phyloP scores from a whole-genome alignment of 352 stramenopile species.

The Phytopythium delawarense region DNA sequence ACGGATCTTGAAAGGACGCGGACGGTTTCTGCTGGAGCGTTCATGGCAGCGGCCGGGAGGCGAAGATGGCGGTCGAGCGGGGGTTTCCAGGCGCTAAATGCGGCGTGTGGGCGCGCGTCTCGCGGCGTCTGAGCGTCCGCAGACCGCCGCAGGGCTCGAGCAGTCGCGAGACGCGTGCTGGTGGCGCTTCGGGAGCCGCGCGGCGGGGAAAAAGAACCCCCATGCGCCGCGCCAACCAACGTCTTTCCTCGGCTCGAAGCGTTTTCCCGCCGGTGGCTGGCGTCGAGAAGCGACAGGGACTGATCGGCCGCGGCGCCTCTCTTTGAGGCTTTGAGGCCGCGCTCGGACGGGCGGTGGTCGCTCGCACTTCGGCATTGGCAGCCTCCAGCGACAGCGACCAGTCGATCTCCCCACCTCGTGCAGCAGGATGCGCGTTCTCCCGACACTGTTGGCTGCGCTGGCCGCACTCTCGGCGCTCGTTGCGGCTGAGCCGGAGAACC shows the following conservation, averaged over 20 bases:
- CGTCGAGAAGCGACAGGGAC: no score
- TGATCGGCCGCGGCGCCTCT: no score
- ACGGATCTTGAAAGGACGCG: background rate
- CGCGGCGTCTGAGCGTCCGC: background rate
- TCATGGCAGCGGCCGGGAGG: background rate
- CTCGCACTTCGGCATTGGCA: constrained; percentile 2
- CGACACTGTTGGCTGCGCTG: constrained; percentile 17
- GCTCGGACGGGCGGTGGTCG: background rate
- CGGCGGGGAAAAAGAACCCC: background rate
- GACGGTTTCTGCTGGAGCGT: background rate
- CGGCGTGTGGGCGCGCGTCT: background rate
- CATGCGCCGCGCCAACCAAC: background rate
- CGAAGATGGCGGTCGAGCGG: background rate
- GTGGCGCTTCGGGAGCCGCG: background rate
- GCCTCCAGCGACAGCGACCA: constrained; percentile 5
- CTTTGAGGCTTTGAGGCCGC: background rate
- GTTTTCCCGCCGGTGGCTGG: background rate
- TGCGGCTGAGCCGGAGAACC: constrained; percentile 1
- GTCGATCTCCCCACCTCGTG: background rate
- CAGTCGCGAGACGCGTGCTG: background rate
- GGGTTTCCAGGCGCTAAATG: background rate
- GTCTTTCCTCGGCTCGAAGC: background rate
- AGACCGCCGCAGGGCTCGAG: background rate
- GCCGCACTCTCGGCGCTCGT: constrained; percentile 14
- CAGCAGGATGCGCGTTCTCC: constrained; percentile 23